Conservation (phyloP, 2,329 filamentous ascomycete species). For the Pseudopyrenochaeta lycopersici region DNA sequence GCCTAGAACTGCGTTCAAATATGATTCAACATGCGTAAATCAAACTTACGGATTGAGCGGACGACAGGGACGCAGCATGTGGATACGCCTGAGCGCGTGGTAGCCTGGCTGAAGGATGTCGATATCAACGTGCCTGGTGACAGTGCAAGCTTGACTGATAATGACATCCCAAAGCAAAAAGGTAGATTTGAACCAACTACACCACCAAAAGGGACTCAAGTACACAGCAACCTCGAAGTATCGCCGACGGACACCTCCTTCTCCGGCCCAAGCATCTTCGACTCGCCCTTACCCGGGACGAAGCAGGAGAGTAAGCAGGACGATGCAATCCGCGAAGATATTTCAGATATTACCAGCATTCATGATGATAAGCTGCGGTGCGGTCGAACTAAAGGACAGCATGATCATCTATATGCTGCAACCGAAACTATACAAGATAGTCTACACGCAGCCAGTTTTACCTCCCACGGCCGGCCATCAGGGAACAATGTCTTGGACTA, state of each 20-base stretch:
- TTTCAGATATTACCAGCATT: slow-evolving; percentile 13
- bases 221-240: not conserved
- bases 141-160: not conserved
- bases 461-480: not conserved
- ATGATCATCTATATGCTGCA: not conserved
- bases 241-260: slow-evolving; percentile 40
- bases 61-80: not conserved
- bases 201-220: not conserved
- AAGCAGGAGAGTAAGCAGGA: not conserved
- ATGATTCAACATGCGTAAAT: not conserved
- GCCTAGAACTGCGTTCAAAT: not conserved
- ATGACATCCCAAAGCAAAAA: not conserved
- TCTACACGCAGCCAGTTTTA: not conserved
- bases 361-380: slow-evolving; percentile 1
- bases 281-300: slow-evolving; percentile 8
- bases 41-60: not conserved
- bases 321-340: slow-evolving; percentile 5
- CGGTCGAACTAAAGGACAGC: not conserved
- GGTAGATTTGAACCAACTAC: not conserved
- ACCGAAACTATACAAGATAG: not conserved
- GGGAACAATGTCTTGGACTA: not conserved
- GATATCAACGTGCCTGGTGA: not conserved
- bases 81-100: not conserved
- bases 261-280: slow-evolving; percentile 32
- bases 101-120: slow-evolving; percentile 8